phyloP scores from a whole-genome alignment of 2,329 filamentous ascomycete species.

The Didymella segeticola region DNA sequence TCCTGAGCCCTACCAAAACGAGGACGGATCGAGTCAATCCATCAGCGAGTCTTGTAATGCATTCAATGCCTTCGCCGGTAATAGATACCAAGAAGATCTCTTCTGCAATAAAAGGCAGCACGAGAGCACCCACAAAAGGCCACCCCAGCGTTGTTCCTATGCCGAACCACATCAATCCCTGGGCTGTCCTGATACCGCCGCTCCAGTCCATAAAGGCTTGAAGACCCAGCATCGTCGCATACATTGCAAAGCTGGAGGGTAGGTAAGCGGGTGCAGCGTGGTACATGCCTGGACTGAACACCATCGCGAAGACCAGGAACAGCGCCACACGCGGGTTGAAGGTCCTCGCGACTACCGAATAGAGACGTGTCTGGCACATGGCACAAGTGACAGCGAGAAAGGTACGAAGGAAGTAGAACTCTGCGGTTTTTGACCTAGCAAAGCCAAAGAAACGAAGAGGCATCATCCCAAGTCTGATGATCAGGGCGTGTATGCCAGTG shows the following conservation, averaged over 20 bases:
- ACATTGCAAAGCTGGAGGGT: slow-evolving; percentile 97
- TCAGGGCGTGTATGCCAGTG: slow-evolving; percentile 75
- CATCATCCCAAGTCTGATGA: slow-evolving; percentile 71
- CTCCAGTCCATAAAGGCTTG: slow-evolving; percentile 91
- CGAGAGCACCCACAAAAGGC: slow-evolving; percentile 89
- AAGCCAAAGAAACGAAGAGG: slow-evolving; percentile 39
- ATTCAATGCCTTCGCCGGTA: slow-evolving; percentile 65
- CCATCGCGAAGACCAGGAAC: slow-evolving; percentile 78
- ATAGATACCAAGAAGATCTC: slow-evolving; percentile 66
- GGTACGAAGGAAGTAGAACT: slow-evolving; percentile 89
- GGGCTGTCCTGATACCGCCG: slow-evolving; percentile 77
- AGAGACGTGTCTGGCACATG: slow-evolving; percentile 81
- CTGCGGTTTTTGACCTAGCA: slow-evolving; percentile 55
- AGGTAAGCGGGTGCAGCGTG: slow-evolving; percentile 87
- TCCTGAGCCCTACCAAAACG: slow-evolving; percentile 67
- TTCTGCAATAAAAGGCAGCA: slow-evolving; percentile 80
- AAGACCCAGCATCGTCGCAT: slow-evolving; percentile 83
- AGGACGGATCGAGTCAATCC: slow-evolving; percentile 71
- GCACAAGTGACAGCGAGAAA: slow-evolving; percentile 78
- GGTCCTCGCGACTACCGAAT: slow-evolving; percentile 75
- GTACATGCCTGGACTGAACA: slow-evolving; percentile 89
- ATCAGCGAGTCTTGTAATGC: slow-evolving; percentile 67
- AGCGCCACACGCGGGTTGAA: slow-evolving; percentile 84
- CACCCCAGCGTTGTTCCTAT: slow-evolving; percentile 86
- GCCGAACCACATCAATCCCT: slow-evolving; percentile 90